These are phyloP conservation scores for Ustulina deusta DNA, from an alignment of 2,329 filamentous ascomycete species.

Conservation along the genomic window DNA sequence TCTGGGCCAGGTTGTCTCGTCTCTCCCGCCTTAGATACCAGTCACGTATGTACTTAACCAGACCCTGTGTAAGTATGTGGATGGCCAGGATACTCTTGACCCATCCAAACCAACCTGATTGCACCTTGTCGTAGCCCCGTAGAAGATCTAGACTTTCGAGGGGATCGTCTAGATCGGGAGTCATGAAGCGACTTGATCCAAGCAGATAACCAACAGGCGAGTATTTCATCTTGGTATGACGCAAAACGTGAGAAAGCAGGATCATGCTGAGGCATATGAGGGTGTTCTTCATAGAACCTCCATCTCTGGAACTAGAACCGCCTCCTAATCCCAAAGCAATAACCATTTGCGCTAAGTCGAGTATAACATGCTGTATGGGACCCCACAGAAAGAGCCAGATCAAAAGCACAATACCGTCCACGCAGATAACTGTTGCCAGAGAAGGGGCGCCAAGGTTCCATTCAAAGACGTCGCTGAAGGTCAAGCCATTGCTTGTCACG, in stretches of 20 bases:
- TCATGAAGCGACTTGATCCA: conserved; percentile 61
- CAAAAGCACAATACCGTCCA: conserved; percentile 85
- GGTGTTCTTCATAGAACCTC: conserved; percentile 75
- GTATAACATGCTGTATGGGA: conserved; percentile 85
- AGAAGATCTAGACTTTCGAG: conserved; percentile 58
- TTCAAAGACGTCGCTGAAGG: conserved; percentile 91
- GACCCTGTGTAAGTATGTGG: conserved; percentile 79
- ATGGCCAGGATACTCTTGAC: conserved; percentile 76
- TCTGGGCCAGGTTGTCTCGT: conserved; percentile 62
- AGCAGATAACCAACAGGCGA: conserved; percentile 60
- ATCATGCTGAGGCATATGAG: conserved; percentile 79
- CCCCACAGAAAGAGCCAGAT: conserved; percentile 91
- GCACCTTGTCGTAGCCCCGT: conserved; percentile 65
- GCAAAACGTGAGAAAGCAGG: conserved; percentile 64
- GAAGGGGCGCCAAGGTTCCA: conserved; percentile 88
- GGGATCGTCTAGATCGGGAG: conserved; percentile 60
- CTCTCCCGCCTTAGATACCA: conserved; percentile 74
- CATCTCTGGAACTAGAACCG: conserved; percentile 76
- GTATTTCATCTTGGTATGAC: conserved; percentile 63
- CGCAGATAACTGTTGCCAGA: conserved; percentile 83
- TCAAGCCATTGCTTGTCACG: conserved; percentile 83
- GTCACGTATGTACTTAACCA: conserved; percentile 77
- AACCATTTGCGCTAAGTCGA: conserved; percentile 92
- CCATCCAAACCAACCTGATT: conserved; percentile 70
- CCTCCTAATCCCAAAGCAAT: conserved; percentile 92